These are phyloP conservation scores for Microcera coccophila DNA, from an alignment of 2,329 filamentous ascomycete species.

Conservation along the genomic window DNA sequence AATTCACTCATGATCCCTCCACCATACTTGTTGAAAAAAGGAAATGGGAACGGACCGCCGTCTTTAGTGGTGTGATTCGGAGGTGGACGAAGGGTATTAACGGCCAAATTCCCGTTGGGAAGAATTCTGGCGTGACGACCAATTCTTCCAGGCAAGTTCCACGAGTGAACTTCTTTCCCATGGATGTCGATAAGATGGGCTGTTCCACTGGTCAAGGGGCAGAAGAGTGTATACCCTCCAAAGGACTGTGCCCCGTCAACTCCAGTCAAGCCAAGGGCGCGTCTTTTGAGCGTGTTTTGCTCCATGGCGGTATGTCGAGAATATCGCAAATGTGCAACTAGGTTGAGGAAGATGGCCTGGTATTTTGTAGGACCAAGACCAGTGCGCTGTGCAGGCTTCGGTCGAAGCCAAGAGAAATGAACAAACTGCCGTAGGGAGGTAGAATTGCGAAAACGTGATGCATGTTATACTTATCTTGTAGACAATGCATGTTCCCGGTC, in stretches of 20 bases:
- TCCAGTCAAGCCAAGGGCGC: slow-evolving; percentile 27
- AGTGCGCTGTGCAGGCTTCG: too few relatives aligned
- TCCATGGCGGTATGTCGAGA: slow-evolving; percentile 16
- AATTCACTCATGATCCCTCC: slow-evolving; percentile 30
- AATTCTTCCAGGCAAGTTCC: slow-evolving; percentile 28
- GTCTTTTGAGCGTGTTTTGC: slow-evolving; percentile 29
- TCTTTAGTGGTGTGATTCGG: slow-evolving; percentile 14
- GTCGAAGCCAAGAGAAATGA: too few relatives aligned
- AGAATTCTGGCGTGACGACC: slow-evolving; percentile 27
- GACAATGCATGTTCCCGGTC: too few relatives aligned
- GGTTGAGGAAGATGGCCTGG: too few relatives aligned
- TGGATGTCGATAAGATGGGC: slow-evolving; percentile 28
- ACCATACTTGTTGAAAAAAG: slow-evolving; percentile 31
- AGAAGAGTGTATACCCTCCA: slow-evolving; percentile 29
- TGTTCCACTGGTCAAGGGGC: slow-evolving; percentile 24
- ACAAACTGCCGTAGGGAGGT: too few relatives aligned
- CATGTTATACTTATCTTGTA: too few relatives aligned
- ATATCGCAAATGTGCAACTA: slow-evolving; percentile 1
- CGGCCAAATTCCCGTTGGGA: slow-evolving; percentile 28
- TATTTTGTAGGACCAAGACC: too few relatives aligned
- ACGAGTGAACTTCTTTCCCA: slow-evolving; percentile 26
- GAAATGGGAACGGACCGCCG: slow-evolving; percentile 24
- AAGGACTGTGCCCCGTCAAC: slow-evolving; percentile 24
- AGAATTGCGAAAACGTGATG: too few relatives aligned
- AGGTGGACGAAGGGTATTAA: slow-evolving; percentile 24